A percentile compares a stretch with the other conserved stretches of the same genome.
These are phyloP conservation scores for Botrytis elliptica DNA, from an alignment of 2,329 filamentous ascomycete genomes.

Conservation along the genomic window DNA sequence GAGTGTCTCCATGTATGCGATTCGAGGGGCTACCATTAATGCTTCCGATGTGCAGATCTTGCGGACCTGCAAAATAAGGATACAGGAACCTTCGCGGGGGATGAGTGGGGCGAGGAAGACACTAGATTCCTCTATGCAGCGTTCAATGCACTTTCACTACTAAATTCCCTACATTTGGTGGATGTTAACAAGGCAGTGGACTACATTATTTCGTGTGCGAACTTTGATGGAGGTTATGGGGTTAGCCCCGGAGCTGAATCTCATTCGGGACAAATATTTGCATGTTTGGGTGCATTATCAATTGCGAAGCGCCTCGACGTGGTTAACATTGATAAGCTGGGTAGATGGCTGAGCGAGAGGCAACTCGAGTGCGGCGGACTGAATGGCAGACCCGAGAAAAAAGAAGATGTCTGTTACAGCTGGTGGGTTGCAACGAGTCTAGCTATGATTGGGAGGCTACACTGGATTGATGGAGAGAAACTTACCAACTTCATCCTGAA, in stretches of 20 bases:
- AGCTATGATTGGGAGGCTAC: constrained; percentile 79
- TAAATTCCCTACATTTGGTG: constrained; percentile 70
- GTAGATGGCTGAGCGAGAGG: constrained; percentile 88
- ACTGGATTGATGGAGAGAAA: constrained; percentile 89
- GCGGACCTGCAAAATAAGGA: constrained; percentile 75
- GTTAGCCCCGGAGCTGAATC: constrained; percentile 88
- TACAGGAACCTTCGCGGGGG: constrained; percentile 86
- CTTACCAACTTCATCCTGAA: constrained; percentile 78
- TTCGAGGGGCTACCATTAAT: constrained; percentile 23
- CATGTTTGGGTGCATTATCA: constrained; percentile 81
- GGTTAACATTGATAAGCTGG: constrained; percentile 78
- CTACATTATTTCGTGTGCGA: constrained; percentile 79
- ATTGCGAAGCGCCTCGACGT: constrained; percentile 81
- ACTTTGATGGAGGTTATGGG: constrained; percentile 94
- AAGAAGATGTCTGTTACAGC: constrained; percentile 96
- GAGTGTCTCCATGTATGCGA: constrained; percentile 44
- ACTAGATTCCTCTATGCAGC: constrained; percentile 92
- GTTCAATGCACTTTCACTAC: constrained; percentile 82
- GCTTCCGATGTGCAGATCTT: constrained; percentile 57
- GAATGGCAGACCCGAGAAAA: constrained; percentile 92
- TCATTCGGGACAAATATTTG: constrained; percentile 93
- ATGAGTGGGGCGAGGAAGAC: constrained; percentile 95
- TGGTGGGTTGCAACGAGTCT: constrained; percentile 98
- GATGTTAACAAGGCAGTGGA: constrained; percentile 77
- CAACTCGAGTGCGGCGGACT: constrained; percentile 84